Base-by-base conservation (phyloP, 768 basidiomycete species). In the Termitomyces sp. region DNA sequence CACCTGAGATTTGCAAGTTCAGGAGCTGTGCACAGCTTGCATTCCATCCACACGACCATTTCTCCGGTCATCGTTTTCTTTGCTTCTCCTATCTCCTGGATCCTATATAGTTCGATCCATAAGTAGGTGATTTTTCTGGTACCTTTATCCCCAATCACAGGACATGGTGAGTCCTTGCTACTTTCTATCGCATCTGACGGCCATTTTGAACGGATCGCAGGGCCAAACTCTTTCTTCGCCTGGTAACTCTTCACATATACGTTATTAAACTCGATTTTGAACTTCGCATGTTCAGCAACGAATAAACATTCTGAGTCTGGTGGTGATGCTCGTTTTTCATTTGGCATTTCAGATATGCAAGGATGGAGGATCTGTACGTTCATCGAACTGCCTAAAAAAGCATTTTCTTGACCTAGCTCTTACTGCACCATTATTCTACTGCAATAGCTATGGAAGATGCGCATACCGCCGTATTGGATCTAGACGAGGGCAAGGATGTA, bases 361-460 rank as follows among this genome's bases (percentile, higher is more conserved):
- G 97, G 97, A 66, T 99, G 97, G 97, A 81, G 97, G 73, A 88
- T 98, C 74, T 85, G 96, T 99, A 67, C 75, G 96, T 88, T 47
- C 31, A 59, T 58, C 37, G 36, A 37, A 41, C 52, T 49, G 36
- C 60, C 61, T 56, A n/a, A 43, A 39, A 29, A n/a, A 41, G 42
- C 54, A 1, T 16, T 34, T 47, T 34, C 43, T 31, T 42, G 41
- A 41, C 43, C 4, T 37, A 42, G 26, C 26, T 18, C 16, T 34
- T 9, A 32, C 29, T 47, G 37, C 34, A 57, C 53, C 13, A 43
- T 50, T 41, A 55, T 26, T 57, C 53, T 29, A 43, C 41, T 51
- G 12, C 53, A 27, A 58, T 67, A 99, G 96, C 87, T 65, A 98
- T 99, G 97, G 97, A 99, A 75, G 96, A 99, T 67, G 85, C 96